These are phyloP conservation scores for Cinnamomum chago DNA, from an alignment of 164 flowering plant species.

Conservation along the genomic window DNA sequence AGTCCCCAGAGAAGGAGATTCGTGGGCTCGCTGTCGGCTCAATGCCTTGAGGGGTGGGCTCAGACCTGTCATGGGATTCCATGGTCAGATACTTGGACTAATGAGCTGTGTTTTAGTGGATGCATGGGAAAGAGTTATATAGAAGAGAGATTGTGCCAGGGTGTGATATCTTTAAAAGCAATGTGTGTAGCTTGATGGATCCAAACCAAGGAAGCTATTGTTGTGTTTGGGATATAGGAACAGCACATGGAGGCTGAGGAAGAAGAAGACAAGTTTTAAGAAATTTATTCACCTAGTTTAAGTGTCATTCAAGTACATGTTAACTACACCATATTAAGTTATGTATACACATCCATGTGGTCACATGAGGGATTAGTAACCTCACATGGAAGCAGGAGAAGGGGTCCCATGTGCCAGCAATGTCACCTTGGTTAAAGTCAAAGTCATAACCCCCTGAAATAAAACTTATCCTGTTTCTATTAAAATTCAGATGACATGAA, in stretches of 20 bases:
- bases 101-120: not conserved
- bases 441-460: not conserved
- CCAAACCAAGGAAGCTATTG: constrained; percentile 2
- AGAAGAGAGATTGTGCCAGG: not conserved
- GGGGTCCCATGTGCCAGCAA: constrained; percentile 3
- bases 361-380: not conserved
- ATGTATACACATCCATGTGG: not conserved
- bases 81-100: not conserved
- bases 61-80: not conserved
- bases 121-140: constrained; percentile 3
- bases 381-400: not conserved
- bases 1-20: constrained; percentile 73
- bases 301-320: not conserved
- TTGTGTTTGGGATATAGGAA: not conserved
- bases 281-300: not conserved
- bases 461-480: not conserved
- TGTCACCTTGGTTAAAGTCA: not conserved
- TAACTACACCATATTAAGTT: not conserved
- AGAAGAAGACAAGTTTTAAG: constrained; percentile 1
- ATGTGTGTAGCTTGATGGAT: constrained; percentile 4
- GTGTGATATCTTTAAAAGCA: not conserved
- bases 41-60: not conserved
- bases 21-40: constrained; percentile 49
- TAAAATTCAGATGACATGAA: too few species aligned
- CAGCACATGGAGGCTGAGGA: constrained; percentile 9